phyloP scores from a whole-genome alignment of 495 filamentous ascomycete genomes.

The Talaromyces ruber region DNA sequence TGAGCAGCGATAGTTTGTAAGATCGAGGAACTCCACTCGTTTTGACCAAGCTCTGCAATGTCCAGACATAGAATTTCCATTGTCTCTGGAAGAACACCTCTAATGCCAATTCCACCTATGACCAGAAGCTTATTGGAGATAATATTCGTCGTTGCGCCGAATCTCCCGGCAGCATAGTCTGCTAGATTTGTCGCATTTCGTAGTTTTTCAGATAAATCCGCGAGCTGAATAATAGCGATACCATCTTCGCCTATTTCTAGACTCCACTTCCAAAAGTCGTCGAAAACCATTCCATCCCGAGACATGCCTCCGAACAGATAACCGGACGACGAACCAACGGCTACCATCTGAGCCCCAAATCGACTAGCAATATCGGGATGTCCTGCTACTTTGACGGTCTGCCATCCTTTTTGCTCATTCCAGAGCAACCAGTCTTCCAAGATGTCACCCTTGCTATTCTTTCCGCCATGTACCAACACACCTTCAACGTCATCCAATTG shows the following conservation, averaged over 20 bases:
- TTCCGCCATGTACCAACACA: slow-evolving; percentile 65
- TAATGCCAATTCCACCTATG: slow-evolving; percentile 30
- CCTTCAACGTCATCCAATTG: slow-evolving; percentile 29
- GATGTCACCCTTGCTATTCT: slow-evolving; percentile 43
- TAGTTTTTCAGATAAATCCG: slow-evolving; percentile 16
- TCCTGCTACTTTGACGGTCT: slow-evolving; percentile 25
- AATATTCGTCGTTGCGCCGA: slow-evolving; percentile 20
- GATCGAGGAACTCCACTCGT: slow-evolving; percentile 8
- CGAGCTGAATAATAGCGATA: slow-evolving; percentile 16
- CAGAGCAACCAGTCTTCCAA: slow-evolving; percentile 60
- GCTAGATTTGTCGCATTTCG: slow-evolving; percentile 13
- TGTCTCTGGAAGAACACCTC: slow-evolving; percentile 18
- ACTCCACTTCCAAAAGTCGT: slow-evolving; percentile 52
- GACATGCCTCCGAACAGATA: slow-evolving; percentile 62
- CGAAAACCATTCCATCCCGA: slow-evolving; percentile 46
- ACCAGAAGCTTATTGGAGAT: slow-evolving; percentile 33
- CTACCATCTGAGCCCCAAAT: slow-evolving; percentile 51
- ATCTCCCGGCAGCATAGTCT: slow-evolving; percentile 17
- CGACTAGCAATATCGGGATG: slow-evolving; percentile 29
- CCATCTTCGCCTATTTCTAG: slow-evolving; percentile 21
- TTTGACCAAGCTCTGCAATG: slow-evolving; percentile 6
- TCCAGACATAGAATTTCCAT: slow-evolving; percentile 31
- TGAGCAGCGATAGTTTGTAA: slow-evolving; percentile 15
- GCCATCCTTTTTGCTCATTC: slow-evolving; percentile 46
- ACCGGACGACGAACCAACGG: slow-evolving; percentile 34